phyloP scores from a whole-genome alignment of 495 filamentous ascomycete species.

The Xylaria acuta region DNA sequence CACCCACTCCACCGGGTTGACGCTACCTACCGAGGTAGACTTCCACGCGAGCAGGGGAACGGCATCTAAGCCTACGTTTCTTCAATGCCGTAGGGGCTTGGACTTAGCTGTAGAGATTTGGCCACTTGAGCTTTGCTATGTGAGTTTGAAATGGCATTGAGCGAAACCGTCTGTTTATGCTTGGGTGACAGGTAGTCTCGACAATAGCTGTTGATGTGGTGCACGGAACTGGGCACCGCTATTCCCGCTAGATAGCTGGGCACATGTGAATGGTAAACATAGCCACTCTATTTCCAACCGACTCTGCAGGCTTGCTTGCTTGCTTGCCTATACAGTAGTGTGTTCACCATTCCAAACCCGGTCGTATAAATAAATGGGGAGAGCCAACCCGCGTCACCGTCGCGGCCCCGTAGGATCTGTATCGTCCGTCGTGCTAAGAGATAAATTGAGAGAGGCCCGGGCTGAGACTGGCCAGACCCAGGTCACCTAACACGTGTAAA shows the following conservation, averaged over 20 bases:
- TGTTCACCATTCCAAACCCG: neutral
- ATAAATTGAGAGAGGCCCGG: neutral
- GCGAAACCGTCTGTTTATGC: neutral
- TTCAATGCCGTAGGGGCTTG: neutral
- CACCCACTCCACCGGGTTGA: neutral
- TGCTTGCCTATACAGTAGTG: neutral
- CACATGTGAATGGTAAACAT: neutral
- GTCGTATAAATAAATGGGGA: neutral
- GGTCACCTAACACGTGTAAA: neutral
- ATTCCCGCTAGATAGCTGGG: neutral
- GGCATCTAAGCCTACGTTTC: neutral
- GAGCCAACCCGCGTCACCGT: neutral
- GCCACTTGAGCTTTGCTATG: neutral
- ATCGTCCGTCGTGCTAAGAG: neutral
- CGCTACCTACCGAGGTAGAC: neutral
- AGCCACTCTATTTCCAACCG: constrained; percentile 9
- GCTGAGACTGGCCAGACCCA: neutral
- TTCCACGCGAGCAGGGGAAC: neutral
- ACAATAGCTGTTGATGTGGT: neutral
- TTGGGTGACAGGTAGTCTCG: neutral
- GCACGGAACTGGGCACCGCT: neutral
- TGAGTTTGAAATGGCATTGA: neutral
- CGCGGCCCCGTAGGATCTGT: neutral
- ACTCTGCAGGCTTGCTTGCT: neutral
- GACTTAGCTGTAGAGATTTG: neutral